Evolutionary conservation across 805 yeast species (phyloP).

Genomic region (Barnettozyma vustinii): DNA sequence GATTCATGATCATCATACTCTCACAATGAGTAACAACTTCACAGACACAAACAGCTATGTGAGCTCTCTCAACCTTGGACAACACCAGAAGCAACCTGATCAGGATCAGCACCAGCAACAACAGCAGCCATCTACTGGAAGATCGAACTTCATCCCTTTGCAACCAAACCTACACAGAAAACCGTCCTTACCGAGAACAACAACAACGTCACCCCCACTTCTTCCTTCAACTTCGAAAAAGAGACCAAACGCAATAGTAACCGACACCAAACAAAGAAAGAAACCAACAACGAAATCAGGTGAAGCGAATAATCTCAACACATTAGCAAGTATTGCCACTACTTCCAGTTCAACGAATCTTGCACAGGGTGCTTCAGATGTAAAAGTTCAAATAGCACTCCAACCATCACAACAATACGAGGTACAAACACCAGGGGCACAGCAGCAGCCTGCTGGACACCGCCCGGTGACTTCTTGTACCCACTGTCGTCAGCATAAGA

Average conservation of each 20-base stretch:
- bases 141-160: conserved; percentile 7
- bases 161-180: conserved; percentile 4
- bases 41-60: conserved; percentile 26
- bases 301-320: conserved; percentile 6
- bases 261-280: conserved; percentile 3
- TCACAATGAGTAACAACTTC: conserved; percentile 26
- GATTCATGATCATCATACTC: conserved; percentile 2
- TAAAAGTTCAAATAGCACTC: neutral
- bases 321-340: conserved; percentile 12
- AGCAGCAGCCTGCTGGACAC: conserved; percentile 45
- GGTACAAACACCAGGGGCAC: conserved; percentile 3
- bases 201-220: conserved; percentile 2
- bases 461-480: conserved; percentile 92
- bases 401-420: neutral
- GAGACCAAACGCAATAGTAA: conserved; percentile 5
- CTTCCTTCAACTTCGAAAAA: conserved; percentile 15
- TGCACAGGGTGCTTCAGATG: neutral
- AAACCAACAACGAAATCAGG: neutral
- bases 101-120: conserved; percentile 3
- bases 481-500: conserved; percentile 91
- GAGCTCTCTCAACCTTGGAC: conserved; percentile 14
- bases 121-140: conserved; percentile 8
- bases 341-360: neutral
- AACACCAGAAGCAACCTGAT: conserved; percentile 4
- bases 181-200: neutral